phyloP scores from a whole-genome alignment of 805 yeast species.

The Saccharomycopsis vini region DNA sequence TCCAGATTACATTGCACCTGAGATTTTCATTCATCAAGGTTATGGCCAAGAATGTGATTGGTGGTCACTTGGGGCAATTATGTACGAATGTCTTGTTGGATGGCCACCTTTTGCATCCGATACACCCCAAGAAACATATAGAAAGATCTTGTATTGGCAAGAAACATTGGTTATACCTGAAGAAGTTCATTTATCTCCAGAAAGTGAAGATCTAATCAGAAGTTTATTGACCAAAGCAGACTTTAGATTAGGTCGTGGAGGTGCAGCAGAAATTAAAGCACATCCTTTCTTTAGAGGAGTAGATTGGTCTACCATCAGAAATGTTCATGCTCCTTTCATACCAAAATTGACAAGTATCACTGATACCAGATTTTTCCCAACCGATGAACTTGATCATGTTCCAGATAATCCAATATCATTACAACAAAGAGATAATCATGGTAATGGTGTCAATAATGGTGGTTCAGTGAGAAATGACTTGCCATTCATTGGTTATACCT shows the following conservation, averaged over 20 bases:
- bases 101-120: constrained; percentile 46
- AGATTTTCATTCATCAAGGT: constrained; percentile 31
- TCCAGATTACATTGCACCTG: constrained; percentile 20
- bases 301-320: constrained; percentile 40
- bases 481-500: constrained; percentile 45
- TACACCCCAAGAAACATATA: constrained; percentile 41
- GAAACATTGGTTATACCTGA: constrained; percentile 40
- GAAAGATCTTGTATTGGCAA: constrained; percentile 41
- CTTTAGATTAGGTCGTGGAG: constrained; percentile 37
- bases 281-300: constrained; percentile 45
- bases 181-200: constrained; percentile 32
- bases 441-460: constrained; percentile 11
- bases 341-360: constrained; percentile 39
- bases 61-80: constrained; percentile 45
- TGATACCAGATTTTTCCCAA: constrained; percentile 42
- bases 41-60: constrained; percentile 46
- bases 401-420: constrained; percentile 36
- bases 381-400: constrained; percentile 39
- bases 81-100: constrained; percentile 44
- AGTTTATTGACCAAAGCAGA: constrained; percentile 35
- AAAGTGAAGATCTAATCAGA: constrained; percentile 36
- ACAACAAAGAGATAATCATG: constrained; percentile 14
- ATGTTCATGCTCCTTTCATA: constrained; percentile 41
- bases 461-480: constrained; percentile 26
- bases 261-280: constrained; percentile 39